These are phyloP conservation scores for Saturnispora halmiae DNA, from an alignment of 805 yeast species.

Conservation along the genomic window DNA sequence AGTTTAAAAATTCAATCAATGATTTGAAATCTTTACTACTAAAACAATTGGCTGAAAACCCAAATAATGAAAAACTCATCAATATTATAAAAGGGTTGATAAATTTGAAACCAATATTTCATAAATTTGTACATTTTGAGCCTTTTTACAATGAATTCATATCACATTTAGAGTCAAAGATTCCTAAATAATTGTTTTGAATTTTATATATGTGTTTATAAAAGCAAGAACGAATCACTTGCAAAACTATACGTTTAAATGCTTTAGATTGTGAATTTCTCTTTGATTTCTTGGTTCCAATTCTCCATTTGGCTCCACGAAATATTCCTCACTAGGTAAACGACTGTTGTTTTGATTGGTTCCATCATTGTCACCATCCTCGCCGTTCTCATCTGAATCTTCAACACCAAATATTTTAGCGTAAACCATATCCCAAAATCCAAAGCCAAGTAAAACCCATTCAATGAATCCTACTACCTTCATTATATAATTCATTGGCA, in stretches of 20 bases:
- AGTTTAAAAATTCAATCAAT: constrained; percentile 32
- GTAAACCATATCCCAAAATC: constrained; percentile 8
- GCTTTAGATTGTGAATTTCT: constrained; percentile 6
- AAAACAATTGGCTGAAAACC: background rate
- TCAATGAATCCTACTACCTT: constrained; percentile 16
- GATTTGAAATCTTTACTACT: constrained; percentile 35
- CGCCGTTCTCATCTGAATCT: constrained; percentile 1
- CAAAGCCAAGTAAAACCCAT: constrained; percentile 15
- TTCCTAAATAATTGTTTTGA: background rate
- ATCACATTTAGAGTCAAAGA: constrained; percentile 31
- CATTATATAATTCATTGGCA: constrained; percentile 43
- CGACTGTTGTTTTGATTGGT: background rate
- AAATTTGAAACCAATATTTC: constrained; percentile 44
- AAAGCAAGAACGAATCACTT: background rate
- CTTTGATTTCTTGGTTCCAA: background rate
- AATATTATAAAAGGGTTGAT: constrained; percentile 40
- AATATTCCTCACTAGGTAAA: constrained; percentile 8
- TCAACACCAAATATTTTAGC: background rate
- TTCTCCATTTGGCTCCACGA: constrained; percentile 4
- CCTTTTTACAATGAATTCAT: constrained; percentile 42
- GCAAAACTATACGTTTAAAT: background rate
- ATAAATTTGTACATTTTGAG: constrained; percentile 42
- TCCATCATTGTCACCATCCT: background rate
- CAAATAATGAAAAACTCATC: constrained; percentile 25
- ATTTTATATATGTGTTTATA: constrained; percentile 8